A percentile compares a stretch with the other conserved stretches of the same genome.
These are phyloP conservation scores for Thymus mandschuricus DNA, from an alignment of 257 asterid species.

Conservation along the genomic window DNA sequence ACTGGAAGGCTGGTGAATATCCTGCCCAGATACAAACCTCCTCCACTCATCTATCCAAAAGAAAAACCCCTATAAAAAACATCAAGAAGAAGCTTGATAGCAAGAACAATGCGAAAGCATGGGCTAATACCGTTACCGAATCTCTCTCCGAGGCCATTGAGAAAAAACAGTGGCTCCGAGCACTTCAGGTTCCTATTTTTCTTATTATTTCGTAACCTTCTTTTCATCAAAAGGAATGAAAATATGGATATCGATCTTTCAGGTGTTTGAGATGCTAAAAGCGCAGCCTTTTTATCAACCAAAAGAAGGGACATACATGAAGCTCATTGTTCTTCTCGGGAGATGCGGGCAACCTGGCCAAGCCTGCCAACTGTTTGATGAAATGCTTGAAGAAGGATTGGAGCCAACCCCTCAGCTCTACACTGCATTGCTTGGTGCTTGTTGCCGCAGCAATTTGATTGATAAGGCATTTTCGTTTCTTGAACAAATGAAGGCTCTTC, in stretches of 20 bases:
- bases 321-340: slow-evolving; percentile 87
- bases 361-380: slow-evolving; percentile 74
- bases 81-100: slow-evolving; percentile 69
- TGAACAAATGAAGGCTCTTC: slow-evolving; percentile 62
- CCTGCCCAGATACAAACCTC: slow-evolving; percentile 57
- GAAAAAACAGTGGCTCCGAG: slow-evolving; percentile 69
- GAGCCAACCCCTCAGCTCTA: slow-evolving; percentile 79
- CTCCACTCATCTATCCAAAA: slow-evolving; percentile 36
- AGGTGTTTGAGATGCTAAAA: slow-evolving; percentile 92
- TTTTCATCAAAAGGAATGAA: not conserved
- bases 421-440: slow-evolving; percentile 77
- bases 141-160: slow-evolving; percentile 68
- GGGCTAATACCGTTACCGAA: slow-evolving; percentile 85
- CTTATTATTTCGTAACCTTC: not conserved
- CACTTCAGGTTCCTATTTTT: slow-evolving; percentile 58
- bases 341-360: slow-evolving; percentile 80
- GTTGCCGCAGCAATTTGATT: slow-evolving; percentile 72
- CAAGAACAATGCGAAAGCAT: slow-evolving; percentile 56
- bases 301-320: slow-evolving; percentile 92
- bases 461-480: slow-evolving; percentile 70
- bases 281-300: slow-evolving; percentile 80
- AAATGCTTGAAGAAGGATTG: slow-evolving; percentile 75
- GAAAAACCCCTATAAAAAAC: slow-evolving; percentile 63
- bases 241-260: not conserved
- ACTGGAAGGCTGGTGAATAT: slow-evolving; percentile 75